Conservation (phyloP, 129 eudicot species). For the Scalesia atractyloides region DNA sequence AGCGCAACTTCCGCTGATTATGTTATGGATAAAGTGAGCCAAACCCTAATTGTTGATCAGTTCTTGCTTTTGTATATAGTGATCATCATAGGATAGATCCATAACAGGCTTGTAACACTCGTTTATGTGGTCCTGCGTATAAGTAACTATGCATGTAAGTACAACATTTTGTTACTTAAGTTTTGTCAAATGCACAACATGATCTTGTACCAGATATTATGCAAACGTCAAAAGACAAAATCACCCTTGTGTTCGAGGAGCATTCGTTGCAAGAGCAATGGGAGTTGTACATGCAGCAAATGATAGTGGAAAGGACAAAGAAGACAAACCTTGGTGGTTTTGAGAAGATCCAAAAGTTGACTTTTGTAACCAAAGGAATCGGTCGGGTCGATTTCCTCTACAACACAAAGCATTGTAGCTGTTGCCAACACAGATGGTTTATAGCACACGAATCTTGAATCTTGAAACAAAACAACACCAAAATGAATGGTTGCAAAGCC, state of each 20-base stretch:
- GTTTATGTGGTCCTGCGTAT: constrained; percentile 47
- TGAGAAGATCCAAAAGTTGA: constrained; percentile 71
- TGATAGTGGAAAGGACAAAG: constrained; percentile 23
- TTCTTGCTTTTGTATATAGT: constrained; percentile 33
- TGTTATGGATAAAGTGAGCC: constrained; percentile 29
- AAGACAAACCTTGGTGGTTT: constrained; percentile 58
- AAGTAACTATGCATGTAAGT: neutral
- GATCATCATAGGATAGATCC: constrained; percentile 21
- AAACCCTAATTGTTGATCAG: constrained; percentile 26
- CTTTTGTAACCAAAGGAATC: constrained; percentile 60
- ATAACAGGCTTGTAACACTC: constrained; percentile 54
- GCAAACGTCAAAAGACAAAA: constrained; percentile 14
- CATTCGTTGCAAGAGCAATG: constrained; percentile 23
- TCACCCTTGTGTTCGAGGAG: constrained; percentile 7
- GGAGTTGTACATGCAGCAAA: constrained; percentile 20
- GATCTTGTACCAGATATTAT: neutral
- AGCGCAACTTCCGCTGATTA: neutral
- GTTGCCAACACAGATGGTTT: constrained; percentile 79
- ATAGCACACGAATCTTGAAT: constrained; percentile 58
- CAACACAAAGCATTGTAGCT: constrained; percentile 70
- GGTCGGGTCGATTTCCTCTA: constrained; percentile 58
- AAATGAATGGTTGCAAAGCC: constrained; percentile 6
- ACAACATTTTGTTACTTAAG: neutral
- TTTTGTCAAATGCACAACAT: constrained; percentile 14
- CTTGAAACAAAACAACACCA: constrained; percentile 36